These are phyloP conservation scores for Stephania japonica DNA, from an alignment of 164 flowering plant species.

Conservation along the genomic window DNA sequence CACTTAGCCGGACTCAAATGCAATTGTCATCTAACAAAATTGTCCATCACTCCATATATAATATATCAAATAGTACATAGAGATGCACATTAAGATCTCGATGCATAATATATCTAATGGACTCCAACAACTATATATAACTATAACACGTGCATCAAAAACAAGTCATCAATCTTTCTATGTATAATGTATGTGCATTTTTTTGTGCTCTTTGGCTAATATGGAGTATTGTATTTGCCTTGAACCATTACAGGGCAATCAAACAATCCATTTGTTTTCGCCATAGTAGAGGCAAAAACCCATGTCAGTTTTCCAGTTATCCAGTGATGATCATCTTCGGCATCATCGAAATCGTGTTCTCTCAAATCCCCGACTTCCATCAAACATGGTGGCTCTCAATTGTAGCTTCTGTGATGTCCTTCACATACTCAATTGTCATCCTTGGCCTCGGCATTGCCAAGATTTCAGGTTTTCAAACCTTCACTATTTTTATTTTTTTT, in stretches of 20 bases:
- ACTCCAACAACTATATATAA: too few relatives aligned
- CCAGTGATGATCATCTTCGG: constrained; percentile 4
- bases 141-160: too few relatives aligned
- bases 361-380: constrained; percentile 4
- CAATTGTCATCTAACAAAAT: too few relatives aligned
- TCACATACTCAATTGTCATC: not conserved
- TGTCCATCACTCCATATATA: too few relatives aligned
- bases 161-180: too few relatives aligned
- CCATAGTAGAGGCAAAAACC: not conserved
- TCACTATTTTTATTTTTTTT: too few relatives aligned
- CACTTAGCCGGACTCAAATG: too few relatives aligned
- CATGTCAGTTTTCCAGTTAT: not conserved
- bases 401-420: constrained; percentile 1
- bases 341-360: not conserved
- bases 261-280: constrained; percentile 3
- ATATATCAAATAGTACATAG: too few relatives aligned
- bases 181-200: too few relatives aligned
- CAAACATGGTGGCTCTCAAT: constrained; percentile 1
- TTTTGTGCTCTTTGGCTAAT: not conserved
- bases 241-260: not conserved
- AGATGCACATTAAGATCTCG: too few relatives aligned
- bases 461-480: not conserved
- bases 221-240: not conserved
- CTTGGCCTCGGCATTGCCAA: not conserved
- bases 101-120: too few relatives aligned